Base-by-base conservation (phyloP, 257 asterid genomes). In the Lithospermum erythrorhizon region DNA sequence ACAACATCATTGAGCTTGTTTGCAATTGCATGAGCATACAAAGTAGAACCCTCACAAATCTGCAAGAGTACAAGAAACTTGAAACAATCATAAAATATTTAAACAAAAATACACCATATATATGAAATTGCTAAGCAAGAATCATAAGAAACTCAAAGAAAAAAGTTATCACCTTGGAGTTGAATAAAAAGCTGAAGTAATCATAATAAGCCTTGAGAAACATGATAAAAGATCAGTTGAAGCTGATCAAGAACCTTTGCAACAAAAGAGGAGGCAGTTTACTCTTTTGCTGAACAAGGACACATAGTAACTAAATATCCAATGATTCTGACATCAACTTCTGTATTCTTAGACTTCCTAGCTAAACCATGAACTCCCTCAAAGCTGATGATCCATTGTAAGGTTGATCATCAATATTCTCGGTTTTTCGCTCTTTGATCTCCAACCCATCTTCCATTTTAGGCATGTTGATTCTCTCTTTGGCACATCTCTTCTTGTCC, bases 121-220 rank as follows among this genome's bases (percentile, higher is more conserved):
- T n/a, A 27, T 3, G 6, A 27, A 27, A 2, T 27, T 27, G 32
- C 32, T 27, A 27, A 27, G 32, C 49, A 14, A 53, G 25, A 53
- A 53, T 1, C 20, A 17, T 53, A 53, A n/a, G 5, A 4, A 53
- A 53, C 16, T 52, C 22, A n/a, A 52, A n/a, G 25, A 19, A 53
- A 22, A 53, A 0, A 35, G 49, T 21, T 22, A 61, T 6, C 15
- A 89, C 97, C 96, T 87, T 91, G 66, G 95, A 83, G 71, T 88
- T 91, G 75, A 91, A 78, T 55, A 83, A 71, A 53, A 83, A 88
- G 75, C 93, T 87, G 27, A 85, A 91, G 41, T 83, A 81, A 67
- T 91, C 95, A 4, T 96, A 53, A 86, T 84, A 7, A 91, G 84
- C 11, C 98, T 2, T 95, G 96, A 21, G 94, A 95, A 71, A 91